phyloP scores from a whole-genome alignment of 108 stramenopile genomes.

The Nannochloropsis oceanica region DNA sequence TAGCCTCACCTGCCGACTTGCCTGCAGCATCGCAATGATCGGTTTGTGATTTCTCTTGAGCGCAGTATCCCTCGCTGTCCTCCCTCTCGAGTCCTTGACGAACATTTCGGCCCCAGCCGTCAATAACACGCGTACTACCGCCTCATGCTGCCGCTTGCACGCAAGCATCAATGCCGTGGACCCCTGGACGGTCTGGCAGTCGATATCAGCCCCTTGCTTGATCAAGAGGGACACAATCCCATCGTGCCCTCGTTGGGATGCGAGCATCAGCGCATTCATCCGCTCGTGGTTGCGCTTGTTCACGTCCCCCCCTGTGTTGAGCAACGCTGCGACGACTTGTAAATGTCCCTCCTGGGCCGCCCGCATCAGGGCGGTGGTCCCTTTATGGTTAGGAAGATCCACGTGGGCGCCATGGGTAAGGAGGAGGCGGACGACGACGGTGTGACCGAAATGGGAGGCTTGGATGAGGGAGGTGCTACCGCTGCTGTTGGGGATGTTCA shows the following conservation, averaged over 20 bases:
- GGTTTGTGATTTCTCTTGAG: conserved; percentile 19
- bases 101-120: conserved; percentile 57
- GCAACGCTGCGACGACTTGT: conserved; percentile 18
- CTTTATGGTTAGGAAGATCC: conserved; percentile 55
- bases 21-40: conserved; percentile 31
- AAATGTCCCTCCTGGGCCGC: conserved; percentile 66
- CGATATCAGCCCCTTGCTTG: conserved; percentile 45
- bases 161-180: conserved; percentile 68
- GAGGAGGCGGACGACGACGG: conserved; percentile 45
- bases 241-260: conserved; percentile 56
- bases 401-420: conserved; percentile 42
- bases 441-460: conserved; percentile 62
- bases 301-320: conserved; percentile 44
- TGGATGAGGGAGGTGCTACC: conserved; percentile 67
- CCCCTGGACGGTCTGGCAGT: conserved; percentile 50
- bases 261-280: conserved; percentile 70
- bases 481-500: conserved; percentile 42
- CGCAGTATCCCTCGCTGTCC: conserved; percentile 55
- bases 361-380: conserved; percentile 71
- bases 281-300: conserved; percentile 57
- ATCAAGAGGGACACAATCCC: conserved; percentile 50
- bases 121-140: conserved; percentile 55
- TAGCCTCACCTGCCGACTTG: conserved; percentile 26
- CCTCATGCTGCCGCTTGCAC: conserved; percentile 56
- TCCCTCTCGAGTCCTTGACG: conserved; percentile 45